A percentile compares a stretch with the other conserved stretches of the same genome.
Conservation (phyloP, 257 asterid species). For the Penstemon newberryi region DNA sequence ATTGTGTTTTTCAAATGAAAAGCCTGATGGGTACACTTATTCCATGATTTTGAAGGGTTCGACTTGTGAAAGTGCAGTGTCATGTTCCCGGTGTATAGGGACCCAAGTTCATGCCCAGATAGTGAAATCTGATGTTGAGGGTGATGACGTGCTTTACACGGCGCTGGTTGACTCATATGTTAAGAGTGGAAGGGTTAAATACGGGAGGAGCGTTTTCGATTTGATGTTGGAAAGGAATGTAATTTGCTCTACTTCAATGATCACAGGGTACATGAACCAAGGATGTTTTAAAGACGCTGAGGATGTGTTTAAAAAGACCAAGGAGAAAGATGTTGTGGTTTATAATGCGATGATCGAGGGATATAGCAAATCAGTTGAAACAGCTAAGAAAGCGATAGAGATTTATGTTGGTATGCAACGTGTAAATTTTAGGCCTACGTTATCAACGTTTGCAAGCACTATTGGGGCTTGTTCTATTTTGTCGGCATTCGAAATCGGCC, state of each 20-base stretch:
- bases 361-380: constrained; percentile 66
- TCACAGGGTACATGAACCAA: constrained; percentile 81
- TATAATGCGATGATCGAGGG: constrained; percentile 99
- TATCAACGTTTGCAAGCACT: constrained; percentile 79
- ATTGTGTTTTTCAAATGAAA: constrained; percentile 48
- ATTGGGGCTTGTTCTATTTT: constrained; percentile 84
- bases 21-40: constrained; percentile 65
- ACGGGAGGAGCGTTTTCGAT: constrained; percentile 76
- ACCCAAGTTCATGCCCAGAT: constrained; percentile 70
- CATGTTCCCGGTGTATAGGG: constrained; percentile 28
- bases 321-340: constrained; percentile 73
- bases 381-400: constrained; percentile 64
- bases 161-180: constrained; percentile 78
- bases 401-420: constrained; percentile 67
- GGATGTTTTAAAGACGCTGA: constrained; percentile 63
- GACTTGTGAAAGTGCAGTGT: constrained; percentile 30
- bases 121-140: constrained; percentile 42
- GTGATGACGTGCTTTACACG: constrained; percentile 79
- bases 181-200: constrained; percentile 54
- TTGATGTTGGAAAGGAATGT: constrained; percentile 67
- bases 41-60: constrained; percentile 82
- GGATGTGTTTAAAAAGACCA: constrained; percentile 58
- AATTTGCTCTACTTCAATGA: constrained; percentile 81
- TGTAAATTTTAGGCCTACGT: constrained; percentile 48
- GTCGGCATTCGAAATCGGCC: constrained; percentile 68